Conservation (phyloP, 441 rosid species). For the Pelargonium citronellum region DNA sequence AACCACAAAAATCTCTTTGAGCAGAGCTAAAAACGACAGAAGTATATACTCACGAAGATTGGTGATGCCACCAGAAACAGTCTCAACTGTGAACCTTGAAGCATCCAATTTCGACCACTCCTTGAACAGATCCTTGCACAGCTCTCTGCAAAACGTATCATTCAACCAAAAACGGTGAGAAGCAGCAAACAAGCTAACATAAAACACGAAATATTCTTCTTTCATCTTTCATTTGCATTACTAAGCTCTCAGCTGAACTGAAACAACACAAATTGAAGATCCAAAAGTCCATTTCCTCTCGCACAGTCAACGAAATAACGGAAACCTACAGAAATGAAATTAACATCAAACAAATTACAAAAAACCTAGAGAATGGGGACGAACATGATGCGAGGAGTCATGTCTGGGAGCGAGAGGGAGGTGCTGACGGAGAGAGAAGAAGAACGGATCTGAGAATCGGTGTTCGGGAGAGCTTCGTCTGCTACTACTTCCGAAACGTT, state of each 20-base stretch:
- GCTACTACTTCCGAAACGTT: slow-evolving; percentile 34
- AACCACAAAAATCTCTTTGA: background rate
- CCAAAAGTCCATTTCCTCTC: too few species aligned
- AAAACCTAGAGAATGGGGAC: slow-evolving; percentile 16
- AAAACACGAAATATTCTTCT: background rate
- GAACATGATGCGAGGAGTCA: slow-evolving; percentile 62
- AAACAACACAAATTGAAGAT: background rate
- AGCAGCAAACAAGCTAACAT: background rate
- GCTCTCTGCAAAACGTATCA: slow-evolving; percentile 37
- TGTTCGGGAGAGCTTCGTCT: slow-evolving; percentile 20
- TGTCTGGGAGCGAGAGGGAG: slow-evolving; percentile 40
- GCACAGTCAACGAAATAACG: too few species aligned
- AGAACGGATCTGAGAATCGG: slow-evolving; percentile 28
- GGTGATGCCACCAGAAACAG: slow-evolving; percentile 91
- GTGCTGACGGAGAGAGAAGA: slow-evolving; percentile 49
- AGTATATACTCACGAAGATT: slow-evolving; percentile 57
- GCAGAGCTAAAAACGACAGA: slow-evolving; percentile 6
- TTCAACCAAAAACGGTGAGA: background rate
- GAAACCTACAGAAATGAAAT: background rate
- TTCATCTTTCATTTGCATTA: background rate
- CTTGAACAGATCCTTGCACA: slow-evolving; percentile 83
- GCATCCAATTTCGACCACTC: slow-evolving; percentile 62
- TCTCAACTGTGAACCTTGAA: slow-evolving; percentile 63
- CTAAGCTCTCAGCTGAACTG: background rate
- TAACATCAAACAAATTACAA: background rate